These are phyloP conservation scores for Marasmius sp. DNA, from an alignment of 1,284 basidiomycete species.

Conservation along the genomic window DNA sequence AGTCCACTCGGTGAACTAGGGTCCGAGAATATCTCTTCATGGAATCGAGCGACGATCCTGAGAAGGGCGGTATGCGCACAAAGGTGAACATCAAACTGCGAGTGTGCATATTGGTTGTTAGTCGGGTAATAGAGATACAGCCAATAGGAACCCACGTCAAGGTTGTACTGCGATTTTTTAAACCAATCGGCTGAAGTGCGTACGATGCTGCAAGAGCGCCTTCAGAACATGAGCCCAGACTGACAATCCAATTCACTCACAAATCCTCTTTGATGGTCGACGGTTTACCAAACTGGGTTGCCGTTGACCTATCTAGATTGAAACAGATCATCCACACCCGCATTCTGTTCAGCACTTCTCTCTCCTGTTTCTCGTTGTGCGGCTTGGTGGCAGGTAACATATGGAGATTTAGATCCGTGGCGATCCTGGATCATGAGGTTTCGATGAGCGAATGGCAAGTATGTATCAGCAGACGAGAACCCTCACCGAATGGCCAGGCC, in stretches of 20 bases:
- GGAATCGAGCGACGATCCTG: conserved; percentile 70
- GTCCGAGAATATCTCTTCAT: conserved; percentile 77
- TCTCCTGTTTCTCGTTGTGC: conserved; percentile 63
- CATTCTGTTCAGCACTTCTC: conserved; percentile 79
- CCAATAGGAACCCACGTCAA: conserved; percentile 39
- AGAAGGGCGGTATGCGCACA: conserved; percentile 71
- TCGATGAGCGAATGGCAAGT: not conserved
- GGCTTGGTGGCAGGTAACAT: conserved; percentile 61
- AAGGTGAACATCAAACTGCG: conserved; percentile 70
- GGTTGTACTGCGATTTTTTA: conserved; percentile 61
- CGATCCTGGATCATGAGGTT: conserved; percentile 55
- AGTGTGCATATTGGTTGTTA: conserved; percentile 2
- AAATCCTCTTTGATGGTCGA: conserved; percentile 85
- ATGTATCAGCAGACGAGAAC: not conserved
- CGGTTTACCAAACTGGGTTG: conserved; percentile 86
- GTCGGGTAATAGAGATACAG: not conserved
- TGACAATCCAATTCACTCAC: conserved; percentile 36
- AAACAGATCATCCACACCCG: conserved; percentile 88
- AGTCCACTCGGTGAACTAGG: conserved; percentile 65
- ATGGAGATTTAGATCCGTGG: conserved; percentile 84
- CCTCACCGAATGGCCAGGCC: conserved; percentile 73
- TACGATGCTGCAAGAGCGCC: conserved; percentile 50
- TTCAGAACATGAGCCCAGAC: conserved; percentile 8
- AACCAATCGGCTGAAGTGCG: conserved; percentile 79
- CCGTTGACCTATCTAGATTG: conserved; percentile 79